Evolutionary conservation across 108 stramenopile genomes (phyloP), one percentile per base, ranked within the genome.

Genomic region (Cyclotella choctawhatcheeana): DNA sequence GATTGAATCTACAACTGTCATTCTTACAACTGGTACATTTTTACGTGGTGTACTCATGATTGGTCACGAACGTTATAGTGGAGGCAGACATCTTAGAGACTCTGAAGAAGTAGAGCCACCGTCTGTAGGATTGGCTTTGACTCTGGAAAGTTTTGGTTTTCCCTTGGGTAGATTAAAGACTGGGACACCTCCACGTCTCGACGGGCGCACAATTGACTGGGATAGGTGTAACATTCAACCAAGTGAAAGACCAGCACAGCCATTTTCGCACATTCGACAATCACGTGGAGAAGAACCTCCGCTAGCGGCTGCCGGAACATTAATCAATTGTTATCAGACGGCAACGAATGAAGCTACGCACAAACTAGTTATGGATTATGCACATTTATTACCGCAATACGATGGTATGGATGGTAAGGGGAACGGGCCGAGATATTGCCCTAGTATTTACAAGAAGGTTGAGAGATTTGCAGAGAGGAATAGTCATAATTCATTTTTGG

Each of bases 1-100:
- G 66, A 79, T 98, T 40, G 45, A 58, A 60, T 67, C 88, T 18
- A 40, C 76, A 22, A 77, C 88, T 18, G 97, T 97, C 17, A 96
- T 99, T 7, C 88, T 99, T 37, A 99, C 98, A 20, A 99, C 98
- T 6, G 98, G 98, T 3, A 99, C 98, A 10, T 99, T 99, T 79
- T 81, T 99, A 22, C 77, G 97, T 18, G 98, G 98, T 30, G 85
- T 92, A 5, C 71, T 93, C 16, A 90, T 93, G 86, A 72, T 93
- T 45, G 93, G 94, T 14, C 77, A 89, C 53, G 92, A 95, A 31
- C 76, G 93, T 48, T 97, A 97, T 71, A 79, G 86, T 48, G 98
- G 97, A 2, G 98, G 98, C 0, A 76, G 98, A 21, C 96, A 97
- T 73, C 71, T 97, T 44, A 77, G 97, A 20, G 95, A 97, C 76